These are phyloP conservation scores for Ricinus communis DNA, from an alignment of 345 rosid species.

Conservation along the genomic window DNA sequence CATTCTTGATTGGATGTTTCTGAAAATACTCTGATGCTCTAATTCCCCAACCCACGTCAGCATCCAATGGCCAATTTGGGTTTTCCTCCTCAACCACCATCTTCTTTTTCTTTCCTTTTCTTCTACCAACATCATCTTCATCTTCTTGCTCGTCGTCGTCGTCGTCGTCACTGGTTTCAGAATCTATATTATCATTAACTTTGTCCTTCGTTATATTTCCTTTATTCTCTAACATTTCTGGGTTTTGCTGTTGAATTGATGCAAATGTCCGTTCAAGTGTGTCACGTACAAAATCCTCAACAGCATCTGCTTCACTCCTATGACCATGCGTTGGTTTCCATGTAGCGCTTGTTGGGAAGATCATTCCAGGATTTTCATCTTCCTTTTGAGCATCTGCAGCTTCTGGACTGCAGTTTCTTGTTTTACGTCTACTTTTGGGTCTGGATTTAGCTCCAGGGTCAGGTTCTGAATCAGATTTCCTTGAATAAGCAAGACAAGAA, in stretches of 20 bases:
- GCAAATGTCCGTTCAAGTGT: slow-evolving; percentile 66
- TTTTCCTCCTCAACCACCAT: slow-evolving; percentile 84
- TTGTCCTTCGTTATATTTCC: slow-evolving; percentile 51
- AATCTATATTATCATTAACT: slow-evolving; percentile 30
- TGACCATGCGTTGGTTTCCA: slow-evolving; percentile 70
- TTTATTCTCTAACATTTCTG: slow-evolving; percentile 48
- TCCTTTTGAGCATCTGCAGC: slow-evolving; percentile 20
- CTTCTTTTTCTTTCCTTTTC: slow-evolving; percentile 29
- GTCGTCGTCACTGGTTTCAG: slow-evolving; percentile 30
- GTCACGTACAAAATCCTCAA: slow-evolving; percentile 73
- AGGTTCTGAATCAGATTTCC: slow-evolving; percentile 38
- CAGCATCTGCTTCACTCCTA: slow-evolving; percentile 75
- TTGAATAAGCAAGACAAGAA: slow-evolving; percentile 42
- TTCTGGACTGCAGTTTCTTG: slow-evolving; percentile 18
- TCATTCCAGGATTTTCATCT: slow-evolving; percentile 22
- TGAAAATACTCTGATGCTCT: slow-evolving; percentile 92
- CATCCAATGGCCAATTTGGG: slow-evolving; percentile 86
- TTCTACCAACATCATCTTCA: slow-evolving; percentile 14
- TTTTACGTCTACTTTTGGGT: slow-evolving; percentile 27
- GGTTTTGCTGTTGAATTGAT: slow-evolving; percentile 55
- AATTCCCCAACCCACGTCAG: slow-evolving; percentile 94
- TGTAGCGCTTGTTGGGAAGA: slow-evolving; percentile 47
- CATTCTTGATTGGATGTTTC: slow-evolving; percentile 71
- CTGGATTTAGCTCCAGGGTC: slow-evolving; percentile 36
- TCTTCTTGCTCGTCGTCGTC: slow-evolving; percentile 22